These are phyloP conservation scores for Colletotrichum musae DNA, from an alignment of 2,329 filamentous ascomycete genomes.

Conservation along the genomic window DNA sequence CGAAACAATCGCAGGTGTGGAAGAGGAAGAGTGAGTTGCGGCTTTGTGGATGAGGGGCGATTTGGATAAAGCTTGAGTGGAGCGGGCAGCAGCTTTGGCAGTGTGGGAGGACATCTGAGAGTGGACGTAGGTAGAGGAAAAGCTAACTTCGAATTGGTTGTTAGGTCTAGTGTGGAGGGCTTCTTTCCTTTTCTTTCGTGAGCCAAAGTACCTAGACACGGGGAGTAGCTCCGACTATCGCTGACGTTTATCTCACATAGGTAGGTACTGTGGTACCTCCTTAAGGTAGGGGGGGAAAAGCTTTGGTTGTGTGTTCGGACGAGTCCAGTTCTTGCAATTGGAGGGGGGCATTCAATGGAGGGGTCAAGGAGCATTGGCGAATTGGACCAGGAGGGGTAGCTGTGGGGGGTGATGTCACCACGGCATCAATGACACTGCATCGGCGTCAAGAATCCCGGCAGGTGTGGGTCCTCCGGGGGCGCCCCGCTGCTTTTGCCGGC, in stretches of 20 bases:
- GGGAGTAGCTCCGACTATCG: slow-evolving; percentile 14
- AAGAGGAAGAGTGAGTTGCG: slow-evolving; percentile 1
- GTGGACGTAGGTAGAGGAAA: neutral
- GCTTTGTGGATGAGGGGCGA: slow-evolving; percentile 11
- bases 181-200: neutral
- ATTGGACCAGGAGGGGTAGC: slow-evolving; percentile 15
- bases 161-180: neutral
- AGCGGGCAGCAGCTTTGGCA: slow-evolving; percentile 27
- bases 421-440: slow-evolving; percentile 13
- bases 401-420: slow-evolving; percentile 38
- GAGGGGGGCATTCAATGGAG: slow-evolving; percentile 8
- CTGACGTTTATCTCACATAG: slow-evolving; percentile 21
- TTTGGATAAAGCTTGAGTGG: slow-evolving; percentile 29
- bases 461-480: neutral
- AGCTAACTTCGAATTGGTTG: neutral
- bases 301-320: slow-evolving; percentile 12
- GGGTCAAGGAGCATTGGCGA: slow-evolving; percentile 1
- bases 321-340: slow-evolving; percentile 11
- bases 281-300: slow-evolving; percentile 10
- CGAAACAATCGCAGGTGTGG: slow-evolving; percentile 15
- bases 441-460: slow-evolving; percentile 7
- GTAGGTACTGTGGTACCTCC: neutral
- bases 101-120: slow-evolving; percentile 23
- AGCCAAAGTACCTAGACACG: neutral
- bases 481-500: slow-evolving; percentile 17